phyloP scores from a whole-genome alignment of 345 rosid genomes.

The Toxicodendron radicans region DNA sequence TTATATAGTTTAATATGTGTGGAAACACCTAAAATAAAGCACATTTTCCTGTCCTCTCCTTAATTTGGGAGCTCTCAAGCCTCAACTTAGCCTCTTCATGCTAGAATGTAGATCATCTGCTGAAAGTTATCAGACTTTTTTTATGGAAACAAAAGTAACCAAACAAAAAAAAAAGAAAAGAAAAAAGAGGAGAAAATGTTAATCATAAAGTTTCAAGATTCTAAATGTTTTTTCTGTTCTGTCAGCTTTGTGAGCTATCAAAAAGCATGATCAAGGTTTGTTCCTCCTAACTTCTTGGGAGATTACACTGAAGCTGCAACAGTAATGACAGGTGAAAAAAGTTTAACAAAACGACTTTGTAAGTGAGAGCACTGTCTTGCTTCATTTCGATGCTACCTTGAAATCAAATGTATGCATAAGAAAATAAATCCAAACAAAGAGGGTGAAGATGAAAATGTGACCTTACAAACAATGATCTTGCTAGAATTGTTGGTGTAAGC shows the following conservation, averaged over 20 bases:
- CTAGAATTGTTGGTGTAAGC: conserved; percentile 24
- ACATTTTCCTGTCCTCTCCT: conserved; percentile 5
- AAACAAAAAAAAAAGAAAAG: not conserved
- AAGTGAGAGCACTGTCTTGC: not conserved
- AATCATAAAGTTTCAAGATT: not conserved
- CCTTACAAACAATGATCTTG: conserved; percentile 36
- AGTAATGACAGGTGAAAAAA: not conserved
- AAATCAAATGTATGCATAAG: not conserved
- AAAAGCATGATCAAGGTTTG: not conserved
- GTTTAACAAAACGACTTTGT: not conserved
- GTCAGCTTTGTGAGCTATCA: conserved; percentile 1
- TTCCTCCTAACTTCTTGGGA: not conserved
- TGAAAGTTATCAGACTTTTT: not conserved
- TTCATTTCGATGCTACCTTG: not conserved
- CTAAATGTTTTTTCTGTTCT: not conserved
- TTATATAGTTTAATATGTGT: conserved; percentile 7
- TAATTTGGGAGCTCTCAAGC: not conserved
- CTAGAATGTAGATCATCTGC: not conserved
- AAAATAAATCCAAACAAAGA: conserved; percentile 1
- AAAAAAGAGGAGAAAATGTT: not conserved
- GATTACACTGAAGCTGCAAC: not conserved
- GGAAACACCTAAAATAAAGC: conserved; percentile 15
- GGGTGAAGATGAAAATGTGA: conserved; percentile 2
- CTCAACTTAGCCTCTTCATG: not conserved
- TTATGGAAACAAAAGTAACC: not conserved